A percentile compares a stretch with the other conserved stretches of the same genome.
phyloP scores from a whole-genome alignment of 164 flowering plant genomes.

The Magnolia kwangsiensis region DNA sequence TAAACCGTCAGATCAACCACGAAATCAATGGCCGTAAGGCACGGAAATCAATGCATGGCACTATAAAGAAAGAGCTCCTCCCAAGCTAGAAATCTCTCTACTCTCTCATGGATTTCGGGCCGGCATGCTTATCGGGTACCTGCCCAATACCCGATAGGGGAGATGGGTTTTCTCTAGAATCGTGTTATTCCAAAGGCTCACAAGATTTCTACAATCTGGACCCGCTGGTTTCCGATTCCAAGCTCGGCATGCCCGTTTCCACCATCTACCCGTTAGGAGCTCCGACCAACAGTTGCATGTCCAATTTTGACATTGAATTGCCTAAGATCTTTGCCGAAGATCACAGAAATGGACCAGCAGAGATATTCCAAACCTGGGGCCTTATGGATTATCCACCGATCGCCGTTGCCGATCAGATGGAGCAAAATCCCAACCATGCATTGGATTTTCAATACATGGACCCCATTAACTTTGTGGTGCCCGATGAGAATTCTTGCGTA shows the following conservation, averaged over 20 bases:
- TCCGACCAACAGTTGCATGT: conserved; percentile 13
- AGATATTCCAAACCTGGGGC: conserved; percentile 26
- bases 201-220: conserved; percentile 32
- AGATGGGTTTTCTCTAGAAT: conserved; percentile 29
- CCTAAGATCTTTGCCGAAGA: conserved; percentile 29
- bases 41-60: conserved; percentile 3
- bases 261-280: conserved; percentile 29
- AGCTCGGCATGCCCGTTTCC: conserved; percentile 17
- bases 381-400: conserved; percentile 15
- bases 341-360: conserved; percentile 20
- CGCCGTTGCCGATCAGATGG: conserved; percentile 9
- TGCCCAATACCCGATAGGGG: conserved; percentile 27
- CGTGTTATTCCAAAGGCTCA: conserved; percentile 25
- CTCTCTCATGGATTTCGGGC: conserved; percentile 30
- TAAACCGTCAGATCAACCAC: conserved; percentile 14
- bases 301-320: conserved; percentile 15
- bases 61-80: neutral
- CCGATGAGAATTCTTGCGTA: conserved; percentile 49
- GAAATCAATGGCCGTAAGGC: conserved; percentile 14
- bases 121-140: conserved; percentile 18
- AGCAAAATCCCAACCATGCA: conserved; percentile 9
- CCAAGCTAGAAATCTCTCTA: neutral
- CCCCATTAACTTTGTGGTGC: conserved; percentile 30
- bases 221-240: conserved; percentile 27
- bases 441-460: conserved; percentile 22